phyloP scores from a whole-genome alignment of 768 basidiomycete genomes.

The Termitomyces sp. region DNA sequence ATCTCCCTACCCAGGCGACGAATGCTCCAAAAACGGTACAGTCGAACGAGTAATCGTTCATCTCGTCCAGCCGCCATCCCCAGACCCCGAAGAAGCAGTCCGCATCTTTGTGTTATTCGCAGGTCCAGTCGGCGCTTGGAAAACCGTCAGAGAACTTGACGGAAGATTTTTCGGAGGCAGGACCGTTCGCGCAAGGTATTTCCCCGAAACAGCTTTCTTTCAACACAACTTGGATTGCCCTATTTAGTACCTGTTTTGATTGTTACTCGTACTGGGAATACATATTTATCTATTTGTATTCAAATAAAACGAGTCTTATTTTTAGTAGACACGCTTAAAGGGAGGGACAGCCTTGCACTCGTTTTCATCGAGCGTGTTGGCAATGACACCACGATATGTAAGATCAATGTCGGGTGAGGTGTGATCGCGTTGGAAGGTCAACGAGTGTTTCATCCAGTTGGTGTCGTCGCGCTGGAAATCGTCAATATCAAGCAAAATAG shows the following conservation, averaged over 20 bases:
- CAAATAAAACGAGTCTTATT: conserved; percentile 5
- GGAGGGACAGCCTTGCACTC: conserved; percentile 98
- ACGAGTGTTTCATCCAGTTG: conserved; percentile 92
- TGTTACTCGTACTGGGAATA: conserved; percentile 8
- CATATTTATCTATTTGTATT: background rate
- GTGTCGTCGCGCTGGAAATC: conserved; percentile 76
- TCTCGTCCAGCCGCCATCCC: conserved; percentile 59
- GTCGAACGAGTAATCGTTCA: conserved; percentile 90
- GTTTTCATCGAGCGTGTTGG: conserved; percentile 84
- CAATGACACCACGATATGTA: conserved; percentile 84
- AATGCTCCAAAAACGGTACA: conserved; percentile 86
- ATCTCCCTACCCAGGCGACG: conserved; percentile 53
- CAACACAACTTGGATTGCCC: conserved; percentile 44
- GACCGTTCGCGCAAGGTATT: conserved; percentile 78
- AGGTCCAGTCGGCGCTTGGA: conserved; percentile 93
- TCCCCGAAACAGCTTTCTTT: conserved; percentile 53
- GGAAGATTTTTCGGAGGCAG: conserved; percentile 90
- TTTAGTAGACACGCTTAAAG: conserved; percentile 92
- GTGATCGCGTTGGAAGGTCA: conserved; percentile 85
- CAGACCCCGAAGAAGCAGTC: conserved; percentile 71
- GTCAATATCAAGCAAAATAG: background rate
- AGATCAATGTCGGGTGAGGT: conserved; percentile 80
- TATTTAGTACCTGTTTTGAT: conserved; percentile 19
- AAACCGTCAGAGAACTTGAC: conserved; percentile 89
- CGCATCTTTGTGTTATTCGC: conserved; percentile 90